Evolutionary conservation across 805 yeast genomes (phyloP), one percentile per base, ranked within the genome.

Genomic region (Starmerella roubikii): DNA sequence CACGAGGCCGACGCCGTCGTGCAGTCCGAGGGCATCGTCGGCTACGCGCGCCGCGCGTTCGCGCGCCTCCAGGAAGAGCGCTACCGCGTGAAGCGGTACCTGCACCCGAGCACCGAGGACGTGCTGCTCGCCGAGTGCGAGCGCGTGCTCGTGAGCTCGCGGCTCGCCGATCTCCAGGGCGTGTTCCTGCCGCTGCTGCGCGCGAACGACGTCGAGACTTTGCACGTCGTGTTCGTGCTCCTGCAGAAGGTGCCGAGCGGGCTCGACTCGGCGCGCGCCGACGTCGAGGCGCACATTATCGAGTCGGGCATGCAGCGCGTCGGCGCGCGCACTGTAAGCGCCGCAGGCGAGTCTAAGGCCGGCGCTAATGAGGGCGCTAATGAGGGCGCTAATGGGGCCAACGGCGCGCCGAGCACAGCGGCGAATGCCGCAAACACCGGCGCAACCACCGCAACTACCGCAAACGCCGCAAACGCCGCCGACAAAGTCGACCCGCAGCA

Each of bases 41-140:
- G 84, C 53, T 91, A 91, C 62, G 76, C 91, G 72, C 74, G 71
- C 44, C 82, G 78, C 57, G 94, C 94, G 29, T 85, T 81, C 50
- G 69, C 71, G 38, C 69, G 96, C 45, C 71, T 93, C 35, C 71
- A 71, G 28, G 94, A 85, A 56, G 98, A 91, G 60, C 74, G 79
- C 45, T 69, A 76, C 33, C 69, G 91, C 30, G 76, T 88, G 45
- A 76, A 75, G 40, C 70, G 78, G 56, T 78, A 80, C 53, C 69
- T 91, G 59, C 94, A 88, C 59, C 85, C 78, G 32, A 85, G 82
- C 56, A 80, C 94, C 4, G 79, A 79, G 55, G 72, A 76, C 48
- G 75, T 77, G 34, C 67, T 91, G 42, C 72, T 83, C 50, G 84
- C 77, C 41, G 72, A 79, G 11, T 68, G 88, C 53, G 83, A 88